A percentile compares a stretch with the other conserved stretches of the same genome.
Conservation (phyloP, 2,329 filamentous ascomycete genomes). For the Neospermospora avenae region DNA sequence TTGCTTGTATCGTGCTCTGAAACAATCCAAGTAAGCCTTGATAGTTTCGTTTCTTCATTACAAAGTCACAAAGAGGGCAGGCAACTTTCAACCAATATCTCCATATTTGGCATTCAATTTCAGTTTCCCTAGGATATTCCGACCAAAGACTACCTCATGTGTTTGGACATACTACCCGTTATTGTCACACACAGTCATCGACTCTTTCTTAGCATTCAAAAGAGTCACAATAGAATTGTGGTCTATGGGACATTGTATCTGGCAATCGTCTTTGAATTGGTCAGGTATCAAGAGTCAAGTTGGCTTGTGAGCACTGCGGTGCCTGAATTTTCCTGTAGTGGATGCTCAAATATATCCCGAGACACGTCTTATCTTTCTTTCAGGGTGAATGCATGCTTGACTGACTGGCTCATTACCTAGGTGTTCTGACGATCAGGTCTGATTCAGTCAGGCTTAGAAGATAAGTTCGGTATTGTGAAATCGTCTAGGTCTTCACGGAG, state of each 20-base stretch:
- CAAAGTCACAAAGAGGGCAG: neutral
- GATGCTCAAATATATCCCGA: too few relatives aligned
- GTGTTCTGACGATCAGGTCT: too few relatives aligned
- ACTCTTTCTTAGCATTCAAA: neutral
- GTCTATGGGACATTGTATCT: neutral
- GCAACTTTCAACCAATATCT: neutral
- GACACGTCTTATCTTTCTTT: too few relatives aligned
- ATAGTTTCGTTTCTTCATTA: neutral
- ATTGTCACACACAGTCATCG: neutral
- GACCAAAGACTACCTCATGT: neutral
- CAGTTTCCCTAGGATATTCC: neutral
- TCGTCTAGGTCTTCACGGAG: neutral
- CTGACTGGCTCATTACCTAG: too few relatives aligned
- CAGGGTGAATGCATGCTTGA: too few relatives aligned
- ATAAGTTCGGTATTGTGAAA: neutral
- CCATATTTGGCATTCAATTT: neutral
- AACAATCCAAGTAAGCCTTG: neutral
- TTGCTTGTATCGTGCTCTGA: too few relatives aligned
- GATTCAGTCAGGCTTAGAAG: neutral
- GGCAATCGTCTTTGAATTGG: neutral
- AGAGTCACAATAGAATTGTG: conserved; percentile 1
- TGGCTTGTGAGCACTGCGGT: too few relatives aligned
- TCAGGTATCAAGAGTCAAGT: too few relatives aligned
- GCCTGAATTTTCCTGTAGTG: too few relatives aligned
- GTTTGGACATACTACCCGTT: neutral